These are phyloP conservation scores for Dothidotthia symphoricarpi DNA, from an alignment of 2,329 filamentous ascomycete genomes.

Conservation along the genomic window DNA sequence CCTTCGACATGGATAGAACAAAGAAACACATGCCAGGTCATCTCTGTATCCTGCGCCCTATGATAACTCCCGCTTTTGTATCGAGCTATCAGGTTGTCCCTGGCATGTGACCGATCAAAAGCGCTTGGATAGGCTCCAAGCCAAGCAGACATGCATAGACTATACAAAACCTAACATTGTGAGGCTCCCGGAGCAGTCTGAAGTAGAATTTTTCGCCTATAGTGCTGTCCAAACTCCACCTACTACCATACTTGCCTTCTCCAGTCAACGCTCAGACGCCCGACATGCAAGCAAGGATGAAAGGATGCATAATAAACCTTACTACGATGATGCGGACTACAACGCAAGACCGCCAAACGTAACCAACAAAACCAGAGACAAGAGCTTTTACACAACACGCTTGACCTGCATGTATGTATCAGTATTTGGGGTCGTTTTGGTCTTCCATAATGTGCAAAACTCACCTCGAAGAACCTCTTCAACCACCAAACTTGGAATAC, in stretches of 20 bases:
- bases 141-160: too few species aligned
- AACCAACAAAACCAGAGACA: not conserved
- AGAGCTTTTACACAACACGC: constrained; percentile 28
- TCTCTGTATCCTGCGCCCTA: too few species aligned
- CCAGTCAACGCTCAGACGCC: constrained; percentile 21
- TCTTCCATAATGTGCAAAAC: not conserved
- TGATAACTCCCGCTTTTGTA: too few species aligned
- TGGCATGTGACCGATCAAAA: too few species aligned
- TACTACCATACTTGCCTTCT: constrained; percentile 4
- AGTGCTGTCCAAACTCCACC: constrained; percentile 9
- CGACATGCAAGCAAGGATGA: constrained; percentile 6
- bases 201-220: not conserved
- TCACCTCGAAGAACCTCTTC: constrained; percentile 92
- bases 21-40: not conserved
- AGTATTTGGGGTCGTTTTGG: constrained; percentile 16
- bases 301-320: constrained; percentile 1
- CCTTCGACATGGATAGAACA: too few species aligned
- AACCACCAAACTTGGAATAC: constrained; percentile 99
- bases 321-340: not conserved
- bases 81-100: too few species aligned
- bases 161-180: too few species aligned
- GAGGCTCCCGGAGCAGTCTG: too few species aligned
- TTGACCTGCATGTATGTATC: constrained; percentile 33
- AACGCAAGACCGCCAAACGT: too few species aligned
- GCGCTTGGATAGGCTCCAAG: not conserved